These are phyloP conservation scores for Mycena pura DNA, from an alignment of 768 basidiomycete species.

Conservation along the genomic window DNA sequence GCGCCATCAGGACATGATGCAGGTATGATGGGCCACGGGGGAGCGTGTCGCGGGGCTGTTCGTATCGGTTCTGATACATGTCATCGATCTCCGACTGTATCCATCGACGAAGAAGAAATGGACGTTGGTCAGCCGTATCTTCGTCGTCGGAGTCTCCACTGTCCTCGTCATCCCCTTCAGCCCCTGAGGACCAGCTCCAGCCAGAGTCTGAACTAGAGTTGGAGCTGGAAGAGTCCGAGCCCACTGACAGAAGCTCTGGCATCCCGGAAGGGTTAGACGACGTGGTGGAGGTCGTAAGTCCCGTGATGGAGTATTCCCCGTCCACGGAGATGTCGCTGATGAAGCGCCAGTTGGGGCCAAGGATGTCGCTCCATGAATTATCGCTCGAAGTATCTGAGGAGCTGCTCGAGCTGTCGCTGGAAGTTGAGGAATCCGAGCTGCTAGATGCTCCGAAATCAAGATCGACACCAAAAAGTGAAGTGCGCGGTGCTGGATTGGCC, in stretches of 20 bases:
- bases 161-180: neutral
- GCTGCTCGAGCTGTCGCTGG: neutral
- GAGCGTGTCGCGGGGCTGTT: constrained; percentile 2
- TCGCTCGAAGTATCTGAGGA: neutral
- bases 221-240: neutral
- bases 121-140: too few relatives aligned
- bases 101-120: neutral
- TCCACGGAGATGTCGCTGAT: neutral
- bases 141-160: neutral
- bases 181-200: neutral
- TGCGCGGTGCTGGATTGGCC: neutral
- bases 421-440: neutral
- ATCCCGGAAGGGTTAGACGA: neutral
- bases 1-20: constrained; percentile 24
- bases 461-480: neutral
- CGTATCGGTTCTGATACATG: constrained; percentile 12
- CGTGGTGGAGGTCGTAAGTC: too few relatives aligned
- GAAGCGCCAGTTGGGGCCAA: neutral
- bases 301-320: neutral
- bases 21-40: constrained; percentile 15
- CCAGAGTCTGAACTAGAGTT: neutral
- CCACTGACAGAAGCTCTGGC: neutral
- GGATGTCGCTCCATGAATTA: neutral
- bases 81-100: neutral
- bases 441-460: neutral